phyloP scores from a whole-genome alignment of 2,329 filamentous ascomycete genomes.

The Gnomoniopsis smithogilvyi region DNA sequence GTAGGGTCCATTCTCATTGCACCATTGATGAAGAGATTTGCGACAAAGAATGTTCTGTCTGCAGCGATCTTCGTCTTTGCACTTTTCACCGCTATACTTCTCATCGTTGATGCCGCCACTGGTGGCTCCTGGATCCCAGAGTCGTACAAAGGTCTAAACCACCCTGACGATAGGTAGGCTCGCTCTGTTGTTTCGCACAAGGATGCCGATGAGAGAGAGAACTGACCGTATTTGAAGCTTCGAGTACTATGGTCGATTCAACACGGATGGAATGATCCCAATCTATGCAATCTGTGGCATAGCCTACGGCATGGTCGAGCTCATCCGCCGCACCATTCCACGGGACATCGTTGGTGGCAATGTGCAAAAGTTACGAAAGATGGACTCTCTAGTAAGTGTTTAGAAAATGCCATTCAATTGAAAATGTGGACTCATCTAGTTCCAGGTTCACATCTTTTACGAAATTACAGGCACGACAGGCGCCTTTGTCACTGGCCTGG shows the following conservation, averaged over 20 bases:
- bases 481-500: constrained; percentile 45
- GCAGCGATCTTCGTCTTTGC: constrained; percentile 42
- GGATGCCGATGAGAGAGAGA: no score
- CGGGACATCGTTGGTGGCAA: constrained; percentile 49
- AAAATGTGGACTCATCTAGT: background rate
- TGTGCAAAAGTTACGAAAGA: constrained; percentile 44
- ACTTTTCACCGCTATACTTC: constrained; percentile 42
- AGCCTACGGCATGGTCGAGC: constrained; percentile 46
- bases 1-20: constrained; percentile 48
- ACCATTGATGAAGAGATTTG: constrained; percentile 44
- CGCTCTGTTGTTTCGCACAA: no score
- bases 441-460: constrained; percentile 41
- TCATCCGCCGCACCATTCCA: constrained; percentile 48
- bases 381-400: constrained; percentile 36
- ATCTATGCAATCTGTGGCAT: constrained; percentile 42
- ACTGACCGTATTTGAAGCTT: no score
- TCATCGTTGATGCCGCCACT: constrained; percentile 45
- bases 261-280: constrained; percentile 47
- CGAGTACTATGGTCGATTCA: constrained; percentile 44
- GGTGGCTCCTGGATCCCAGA: constrained; percentile 40
- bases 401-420: background rate
- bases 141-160: constrained; percentile 23
- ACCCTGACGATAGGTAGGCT: constrained; percentile 24
- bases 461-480: constrained; percentile 45
- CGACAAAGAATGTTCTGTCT: constrained; percentile 42